These are phyloP conservation scores for Arthrobotrys musiformis DNA, from an alignment of 2,329 filamentous ascomycete species.

Conservation along the genomic window DNA sequence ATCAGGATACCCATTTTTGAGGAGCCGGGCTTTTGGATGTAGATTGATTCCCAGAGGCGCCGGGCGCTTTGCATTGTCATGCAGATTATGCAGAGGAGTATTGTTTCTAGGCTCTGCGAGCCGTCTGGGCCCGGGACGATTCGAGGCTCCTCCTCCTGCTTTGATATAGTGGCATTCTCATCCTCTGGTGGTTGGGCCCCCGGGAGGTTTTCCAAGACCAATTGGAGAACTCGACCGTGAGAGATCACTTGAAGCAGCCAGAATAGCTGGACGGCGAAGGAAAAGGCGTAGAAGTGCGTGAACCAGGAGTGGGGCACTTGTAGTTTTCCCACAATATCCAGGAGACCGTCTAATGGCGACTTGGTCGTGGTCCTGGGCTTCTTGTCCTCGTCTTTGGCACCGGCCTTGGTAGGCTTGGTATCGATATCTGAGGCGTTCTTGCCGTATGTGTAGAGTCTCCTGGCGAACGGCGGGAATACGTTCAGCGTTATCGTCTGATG, in stretches of 20 bases:
- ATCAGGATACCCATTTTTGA: slow-evolving; percentile 87
- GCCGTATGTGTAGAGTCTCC: slow-evolving; percentile 42
- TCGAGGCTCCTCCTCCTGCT: neutral
- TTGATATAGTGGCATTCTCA: slow-evolving; percentile 14
- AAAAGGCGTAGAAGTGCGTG: slow-evolving; percentile 83
- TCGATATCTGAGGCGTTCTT: slow-evolving; percentile 28
- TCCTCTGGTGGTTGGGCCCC: neutral
- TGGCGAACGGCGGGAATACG: slow-evolving; percentile 44
- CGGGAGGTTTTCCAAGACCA: slow-evolving; percentile 64
- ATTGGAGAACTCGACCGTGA: slow-evolving; percentile 68
- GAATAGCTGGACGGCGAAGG: slow-evolving; percentile 75
- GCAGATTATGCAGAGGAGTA: slow-evolving; percentile 75
- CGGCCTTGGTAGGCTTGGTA: neutral
- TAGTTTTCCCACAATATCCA: slow-evolving; percentile 68
- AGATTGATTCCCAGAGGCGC: slow-evolving; percentile 78
- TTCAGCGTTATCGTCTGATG: slow-evolving; percentile 45
- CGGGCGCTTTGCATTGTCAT: slow-evolving; percentile 80
- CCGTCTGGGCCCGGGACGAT: slow-evolving; percentile 59
- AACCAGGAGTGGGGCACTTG: slow-evolving; percentile 91
- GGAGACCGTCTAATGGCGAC: slow-evolving; percentile 58
- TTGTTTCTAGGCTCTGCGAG: slow-evolving; percentile 59
- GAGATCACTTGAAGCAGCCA: slow-evolving; percentile 75
- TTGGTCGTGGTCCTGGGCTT: slow-evolving; percentile 52
- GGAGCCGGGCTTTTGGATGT: slow-evolving; percentile 70
- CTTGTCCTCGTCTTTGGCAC: slow-evolving; percentile 20